Evolutionary conservation across 345 rosid genomes (phyloP), one percentile per base, ranked within the genome.

Genomic region (Lepidium sativum): DNA sequence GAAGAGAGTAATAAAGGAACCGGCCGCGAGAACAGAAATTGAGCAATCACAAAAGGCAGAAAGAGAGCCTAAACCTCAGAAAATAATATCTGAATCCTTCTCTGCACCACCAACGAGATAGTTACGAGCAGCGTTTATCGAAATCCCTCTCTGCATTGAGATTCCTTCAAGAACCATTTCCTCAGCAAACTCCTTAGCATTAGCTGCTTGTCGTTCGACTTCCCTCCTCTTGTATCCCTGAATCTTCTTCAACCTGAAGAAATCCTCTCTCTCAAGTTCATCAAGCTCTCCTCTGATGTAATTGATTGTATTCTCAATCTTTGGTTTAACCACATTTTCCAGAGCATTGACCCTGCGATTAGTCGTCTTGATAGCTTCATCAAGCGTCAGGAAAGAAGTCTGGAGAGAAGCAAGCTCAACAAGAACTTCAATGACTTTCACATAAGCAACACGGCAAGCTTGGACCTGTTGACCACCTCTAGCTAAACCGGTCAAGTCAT

Each of bases 381-480:
- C 94, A n/a, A 91, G 92, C 0, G 96, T 91, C 68, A 91, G 78
- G 72, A 91, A 91, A 1, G 98, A 91, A 39, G 96, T 88, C 75
- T 89, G 98, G 42, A 89, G 96, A 2, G 92, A 92, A 60, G 98
- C 98, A 69, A 92, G 98, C 83, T 92, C 89, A 17, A 92, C 88
- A 0, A 92, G 85, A 74, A 92, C 87, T 79, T 86, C 95, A 52
- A 92, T 89, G 8, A 84, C 88, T 80, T 89, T 92, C 69, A 87
- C 84, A 75, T 89, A 80, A 40, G 98, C 96, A 35, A 79, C 91
- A 68, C 98, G 91, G 17, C 98, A 92, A 62, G 78, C 87, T 75
- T 86, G 96, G 4, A 89, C 80, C 75, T 92, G 96, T 47, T 92
- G 98, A 12, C 96, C 95, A 56, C 98, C 98, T 75, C 98, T 84